Conservation (phyloP, 768 basidiomycete species). For the Pleurotus cornucopiae region DNA sequence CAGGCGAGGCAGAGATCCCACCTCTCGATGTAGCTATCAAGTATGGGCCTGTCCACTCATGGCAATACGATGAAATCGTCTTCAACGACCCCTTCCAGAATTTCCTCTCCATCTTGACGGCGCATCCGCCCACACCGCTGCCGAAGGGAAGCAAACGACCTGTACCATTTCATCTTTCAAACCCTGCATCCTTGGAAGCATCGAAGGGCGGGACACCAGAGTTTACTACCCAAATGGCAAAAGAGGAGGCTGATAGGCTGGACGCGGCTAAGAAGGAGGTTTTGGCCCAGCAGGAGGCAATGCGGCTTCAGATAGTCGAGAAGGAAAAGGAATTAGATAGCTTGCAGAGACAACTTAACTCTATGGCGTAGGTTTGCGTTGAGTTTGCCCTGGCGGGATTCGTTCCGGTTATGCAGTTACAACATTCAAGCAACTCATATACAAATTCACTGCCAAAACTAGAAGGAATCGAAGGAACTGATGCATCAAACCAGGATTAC, state of each 20-base stretch:
- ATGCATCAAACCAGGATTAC: no score
- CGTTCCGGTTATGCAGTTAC: no score
- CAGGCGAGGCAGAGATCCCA: constrained; percentile 63
- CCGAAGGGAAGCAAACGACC: constrained; percentile 59
- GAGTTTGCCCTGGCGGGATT: no score
- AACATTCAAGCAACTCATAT: no score
- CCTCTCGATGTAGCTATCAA: constrained; percentile 64
- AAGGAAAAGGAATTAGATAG: constrained; percentile 79
- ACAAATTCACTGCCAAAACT: no score
- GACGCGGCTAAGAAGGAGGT: constrained; percentile 73
- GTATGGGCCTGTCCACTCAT: constrained; percentile 82
- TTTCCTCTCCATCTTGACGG: constrained; percentile 77
- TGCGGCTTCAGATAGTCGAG: constrained; percentile 63
- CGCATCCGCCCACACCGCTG: constrained; percentile 80
- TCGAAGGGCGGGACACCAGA: constrained; percentile 73
- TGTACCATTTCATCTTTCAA: constrained; percentile 69
- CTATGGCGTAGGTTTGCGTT: no score
- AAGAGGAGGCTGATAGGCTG: constrained; percentile 76
- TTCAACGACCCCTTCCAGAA: constrained; percentile 90
- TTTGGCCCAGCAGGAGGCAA: constrained; percentile 71
- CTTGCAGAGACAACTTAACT: constrained; percentile 52
- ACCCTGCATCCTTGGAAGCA: constrained; percentile 50
- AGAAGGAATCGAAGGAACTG: no score
- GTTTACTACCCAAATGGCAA: constrained; percentile 82
- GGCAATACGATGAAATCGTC: constrained; percentile 99